Percentiles rank a stretch among this genome's conserved stretches.
These are phyloP conservation scores for Ordospora pajunii DNA, from an alignment of 371 early-diverging fungal genomes.

Conservation along the genomic window DNA sequence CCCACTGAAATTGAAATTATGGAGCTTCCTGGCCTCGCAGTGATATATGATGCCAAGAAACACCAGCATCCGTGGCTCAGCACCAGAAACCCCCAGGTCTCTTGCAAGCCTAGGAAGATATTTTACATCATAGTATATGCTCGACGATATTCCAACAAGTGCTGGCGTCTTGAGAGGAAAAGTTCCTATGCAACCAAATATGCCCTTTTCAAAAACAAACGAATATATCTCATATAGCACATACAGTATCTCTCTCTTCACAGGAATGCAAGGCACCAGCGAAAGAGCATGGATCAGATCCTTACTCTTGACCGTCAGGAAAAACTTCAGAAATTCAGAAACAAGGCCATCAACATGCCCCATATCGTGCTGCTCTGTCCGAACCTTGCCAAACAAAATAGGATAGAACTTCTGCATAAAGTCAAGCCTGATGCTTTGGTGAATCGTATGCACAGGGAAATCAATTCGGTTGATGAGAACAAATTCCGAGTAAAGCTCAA, in stretches of 20 bases:
- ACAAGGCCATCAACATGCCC: not conserved
- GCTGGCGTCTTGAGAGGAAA: constrained; percentile 30
- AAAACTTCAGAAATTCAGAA: constrained; percentile 15
- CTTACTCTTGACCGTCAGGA: not conserved
- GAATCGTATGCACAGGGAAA: constrained; percentile 12
- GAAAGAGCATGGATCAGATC: not conserved
- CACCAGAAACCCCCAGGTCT: not conserved
- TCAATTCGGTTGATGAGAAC: not conserved
- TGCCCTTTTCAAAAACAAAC: constrained; percentile 5
- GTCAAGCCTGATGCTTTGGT: not conserved
- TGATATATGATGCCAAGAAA: constrained; percentile 41
- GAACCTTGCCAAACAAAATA: constrained; percentile 5
- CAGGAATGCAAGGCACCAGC: constrained; percentile 13
- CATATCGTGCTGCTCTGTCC: not conserved
- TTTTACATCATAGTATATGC: not conserved
- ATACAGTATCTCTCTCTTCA: not conserved
- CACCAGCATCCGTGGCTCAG: constrained; percentile 5
- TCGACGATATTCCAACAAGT: constrained; percentile 15
- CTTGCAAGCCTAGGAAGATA: not conserved
- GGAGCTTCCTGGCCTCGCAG: constrained; percentile 43
- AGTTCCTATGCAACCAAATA: not conserved
- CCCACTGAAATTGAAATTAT: constrained; percentile 55
- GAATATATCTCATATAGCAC: not conserved
- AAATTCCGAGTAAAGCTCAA: not conserved
- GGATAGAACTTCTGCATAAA: constrained; percentile 1